Evolutionary conservation across 192 early-diverging fungal species (phyloP), one percentile per base, ranked within the genome.

Genomic region (Podila horticola): DNA sequence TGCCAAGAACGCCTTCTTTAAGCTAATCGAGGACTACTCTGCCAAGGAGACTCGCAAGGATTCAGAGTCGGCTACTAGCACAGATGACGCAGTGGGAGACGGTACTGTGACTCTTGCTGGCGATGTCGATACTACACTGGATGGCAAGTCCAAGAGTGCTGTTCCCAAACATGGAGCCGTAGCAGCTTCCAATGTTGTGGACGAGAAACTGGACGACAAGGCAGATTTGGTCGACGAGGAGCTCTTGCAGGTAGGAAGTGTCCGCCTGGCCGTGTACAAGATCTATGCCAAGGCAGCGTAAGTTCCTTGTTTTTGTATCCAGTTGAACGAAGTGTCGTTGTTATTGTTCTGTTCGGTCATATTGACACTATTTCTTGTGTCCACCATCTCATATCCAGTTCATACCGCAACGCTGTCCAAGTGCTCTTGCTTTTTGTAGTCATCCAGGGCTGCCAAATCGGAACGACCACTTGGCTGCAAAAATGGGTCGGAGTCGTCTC

Each of bases 21-120:
- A 86, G 26, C 75, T 97, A 31, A 89, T 97, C 58, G 87, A 77
- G 28, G 95, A 96, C 62, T 95, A 88, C 69, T 94, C 75, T 29
- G 69, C 65, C 12, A 49, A 49, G 10, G 24, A 59, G 41, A 61
- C 17, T 7, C 19, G 19, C 26, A 68, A 8, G 33, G 31, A 58
- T n/a, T 33, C 55, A 12, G 24, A 31, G 28, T 29, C 36, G 19
- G 30, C 49, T 66, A 50, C 49, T 3, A 64, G 84, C 34, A 79
- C 79, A 13, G 76, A 83, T 36, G 86, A 86, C 28, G 17, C 82
- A 6, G 31, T 50, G 26, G 52, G 81, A 71, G 58, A 83, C 60
- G 55, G 79, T 41, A 50, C 65, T 6, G 45, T 49, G 15, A 73
- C 67, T 33, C 65, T 60, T 20, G 33, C 64, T n/a, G 73, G 58